A percentile compares a stretch with the other conserved stretches of the same genome.
Conservation (phyloP, 768 basidiomycete species). For the Clitopilus hobsonii region DNA sequence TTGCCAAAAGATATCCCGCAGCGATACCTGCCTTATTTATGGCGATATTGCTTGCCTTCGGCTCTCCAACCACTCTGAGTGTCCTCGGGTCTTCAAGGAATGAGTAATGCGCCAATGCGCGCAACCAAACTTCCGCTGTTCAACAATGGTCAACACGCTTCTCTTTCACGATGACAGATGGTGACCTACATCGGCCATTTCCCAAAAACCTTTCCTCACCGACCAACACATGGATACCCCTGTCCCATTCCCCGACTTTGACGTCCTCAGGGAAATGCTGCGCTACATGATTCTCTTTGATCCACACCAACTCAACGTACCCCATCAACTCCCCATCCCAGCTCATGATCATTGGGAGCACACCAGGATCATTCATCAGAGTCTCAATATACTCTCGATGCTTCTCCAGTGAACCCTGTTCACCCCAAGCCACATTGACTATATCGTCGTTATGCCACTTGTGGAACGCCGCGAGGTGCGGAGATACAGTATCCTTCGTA, state of each 20-base stretch:
- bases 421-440: conserved; percentile 41
- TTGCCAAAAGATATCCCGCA: conserved; percentile 20
- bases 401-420: conserved; percentile 36
- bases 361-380: conserved; percentile 30
- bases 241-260: conserved; percentile 22
- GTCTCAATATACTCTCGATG: conserved; percentile 35
- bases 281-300: conserved; percentile 36
- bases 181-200: conserved; percentile 30
- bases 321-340: conserved; percentile 44
- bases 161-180: background rate
- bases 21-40: conserved; percentile 16
- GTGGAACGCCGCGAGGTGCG: conserved; percentile 40
- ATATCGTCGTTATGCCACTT: conserved; percentile 47
- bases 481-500: conserved; percentile 16
- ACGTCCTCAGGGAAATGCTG: conserved; percentile 21
- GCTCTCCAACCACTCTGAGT: conserved; percentile 36
- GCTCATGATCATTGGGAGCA: conserved; percentile 36
- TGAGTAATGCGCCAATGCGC: conserved; percentile 33
- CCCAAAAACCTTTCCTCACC: conserved; percentile 46
- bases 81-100: conserved; percentile 42
- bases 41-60: conserved; percentile 23
- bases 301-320: conserved; percentile 40
- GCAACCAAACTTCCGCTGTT: conserved; percentile 29
- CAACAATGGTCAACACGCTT: background rate
- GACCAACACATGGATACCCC: conserved; percentile 39